Evolutionary conservation across 2,329 filamentous ascomycete species (phyloP), one percentile per base, ranked within the genome.

Genomic region (Epichloe scottii): DNA sequence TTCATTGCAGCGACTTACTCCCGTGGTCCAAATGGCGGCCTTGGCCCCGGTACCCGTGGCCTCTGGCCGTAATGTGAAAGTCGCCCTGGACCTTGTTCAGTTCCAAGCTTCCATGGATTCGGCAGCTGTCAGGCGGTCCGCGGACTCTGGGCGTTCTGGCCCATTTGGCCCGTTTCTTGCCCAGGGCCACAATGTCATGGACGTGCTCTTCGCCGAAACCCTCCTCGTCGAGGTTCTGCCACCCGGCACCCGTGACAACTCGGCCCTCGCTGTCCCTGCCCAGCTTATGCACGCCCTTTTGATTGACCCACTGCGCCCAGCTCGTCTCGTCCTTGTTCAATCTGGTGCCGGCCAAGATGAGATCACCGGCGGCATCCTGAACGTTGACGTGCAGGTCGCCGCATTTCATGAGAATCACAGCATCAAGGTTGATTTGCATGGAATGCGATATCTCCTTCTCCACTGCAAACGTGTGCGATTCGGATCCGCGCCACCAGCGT

Each of bases 41-140:
- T 57, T 81, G 75, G 63, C 90, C 89, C 68, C 81, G 79, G 68
- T 98, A 98, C n/a, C 93, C 93, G 67, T 97, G 91, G 0, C 93
- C 93, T 55, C 89, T 74, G 3, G 93, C 93, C 2, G 93, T 98
- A 62, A 98, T 93, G 66, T 98, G 93, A 64, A 98, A 97, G 67
- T 98, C 91, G 4, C 91, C 93, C 69, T 96, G 91, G 43, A 98
- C 93, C 71, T 94, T 95, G 69, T 98, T 98, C 58, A 94, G 78
- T 58, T 95, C 86, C 66, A 98, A 68, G 60, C 82, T 94, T 35
- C 93, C 93, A 66, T 81, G 98, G 56, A 98, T 82, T 46, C 93
- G 81, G 67, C 93, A 98, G 55, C 86, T 85, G 66, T 95, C 87
- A 15, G 76, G 68, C 21, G 62, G 59, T 4, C 71, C 70, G 63